Evolutionary conservation across 345 rosid species (phyloP), one percentile per base, ranked within the genome.

Genomic region (Corchorus capsularis): DNA sequence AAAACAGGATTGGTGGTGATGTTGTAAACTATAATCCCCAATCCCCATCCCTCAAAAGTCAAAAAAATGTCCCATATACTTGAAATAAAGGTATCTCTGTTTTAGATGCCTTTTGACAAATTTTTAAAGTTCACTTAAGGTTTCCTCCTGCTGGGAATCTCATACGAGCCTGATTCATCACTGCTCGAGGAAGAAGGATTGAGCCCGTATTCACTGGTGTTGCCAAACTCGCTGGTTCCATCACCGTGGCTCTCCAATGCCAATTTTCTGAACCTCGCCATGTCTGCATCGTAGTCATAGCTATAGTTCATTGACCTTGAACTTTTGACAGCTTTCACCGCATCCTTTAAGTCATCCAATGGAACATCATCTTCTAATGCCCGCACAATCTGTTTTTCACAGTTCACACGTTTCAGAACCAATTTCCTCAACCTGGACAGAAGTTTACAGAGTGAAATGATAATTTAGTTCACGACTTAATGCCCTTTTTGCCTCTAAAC

Each of bases 191-290:
- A 69, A 20, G 98, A 92, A 71, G 89, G 94, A 62, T 88, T 81
- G n/a, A 87, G 87, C 1, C 93, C 94, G 69, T 90, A 88, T 81
- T 92, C 96, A 59, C 91, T 90, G 4, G 97, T 90, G 60, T 59
- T 86, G 3, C 93, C 89, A n/a, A 50, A 87, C 13, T 93, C 89
- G 59, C 90, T 86, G 84, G 94, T 92, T 53, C 75, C 73, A 46
- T 85, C 88, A 1, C 78, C 86, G 4, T 75, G 82, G 63, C 79
- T 84, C 39, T 82, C 85, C 72, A 81, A 20, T 6, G 88, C 85
- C 75, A 79, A 0, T 71, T 89, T 85, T 84, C 82, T 81, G 61
- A 90, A 72, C 49, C 77, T 83, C 78, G 46, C 87, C 89, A 91
- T 83, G 61, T 94, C 88, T 7, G 85, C 83, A 2, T 82, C 86